A percentile compares a stretch with the other conserved stretches of the same genome.
Conservation (phyloP, 2,329 filamentous ascomycete genomes). For the Penicillium sp. region DNA sequence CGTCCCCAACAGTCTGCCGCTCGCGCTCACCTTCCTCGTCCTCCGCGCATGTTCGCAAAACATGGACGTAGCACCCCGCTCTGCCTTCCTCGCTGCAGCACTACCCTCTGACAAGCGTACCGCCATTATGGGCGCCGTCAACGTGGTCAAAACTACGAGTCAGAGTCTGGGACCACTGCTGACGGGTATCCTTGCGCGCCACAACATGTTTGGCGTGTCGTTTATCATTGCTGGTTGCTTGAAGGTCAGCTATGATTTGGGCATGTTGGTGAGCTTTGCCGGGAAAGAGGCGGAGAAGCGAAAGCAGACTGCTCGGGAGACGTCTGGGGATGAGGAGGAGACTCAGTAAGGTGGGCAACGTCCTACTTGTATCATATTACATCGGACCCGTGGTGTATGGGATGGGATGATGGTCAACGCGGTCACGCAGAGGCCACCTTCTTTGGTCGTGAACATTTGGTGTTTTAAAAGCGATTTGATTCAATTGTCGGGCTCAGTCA, state of each 20-base stretch:
- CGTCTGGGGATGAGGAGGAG: constrained; percentile 24
- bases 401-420: neutral
- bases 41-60: constrained; percentile 64
- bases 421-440: neutral
- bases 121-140: constrained; percentile 71
- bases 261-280: constrained; percentile 57
- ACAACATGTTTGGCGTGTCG: constrained; percentile 62
- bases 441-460: neutral
- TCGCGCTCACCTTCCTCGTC: constrained; percentile 64
- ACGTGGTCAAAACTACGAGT: constrained; percentile 68
- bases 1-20: constrained; percentile 55
- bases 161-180: constrained; percentile 66
- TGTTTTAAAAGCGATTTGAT: neutral
- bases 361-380: neutral
- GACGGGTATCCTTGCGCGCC: constrained; percentile 65
- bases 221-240: constrained; percentile 66
- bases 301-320: constrained; percentile 18
- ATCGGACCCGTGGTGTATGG: neutral
- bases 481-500: too few relatives aligned
- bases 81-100: constrained; percentile 69
- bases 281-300: constrained; percentile 31
- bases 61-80: constrained; percentile 73
- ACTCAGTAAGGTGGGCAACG: constrained; percentile 3
- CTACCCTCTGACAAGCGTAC: constrained; percentile 69
- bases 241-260: constrained; percentile 65